Evolutionary conservation across 208 protist species (phyloP), one percentile per base, ranked within the genome.

Genomic region (Spironucleus salmonicida): DNA sequence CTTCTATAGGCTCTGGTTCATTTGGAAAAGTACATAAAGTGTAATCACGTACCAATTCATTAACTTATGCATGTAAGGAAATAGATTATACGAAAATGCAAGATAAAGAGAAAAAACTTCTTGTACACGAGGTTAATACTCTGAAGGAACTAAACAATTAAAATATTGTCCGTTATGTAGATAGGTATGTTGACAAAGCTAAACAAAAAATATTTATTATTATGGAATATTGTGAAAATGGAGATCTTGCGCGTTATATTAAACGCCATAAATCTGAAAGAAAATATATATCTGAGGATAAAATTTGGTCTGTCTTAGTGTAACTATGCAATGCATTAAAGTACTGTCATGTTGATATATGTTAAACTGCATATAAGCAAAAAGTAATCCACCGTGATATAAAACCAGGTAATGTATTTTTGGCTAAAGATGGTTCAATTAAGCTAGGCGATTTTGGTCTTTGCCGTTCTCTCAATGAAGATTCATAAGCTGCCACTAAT

Each of bases 81-180:
- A 58, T 81, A 38, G 58, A 86, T 34, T 92, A 92, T 75, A 86
- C 79, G 1, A 26, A 76, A 29, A 92, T 92, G 90, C 77, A 40
- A 53, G 87, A 91, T 39, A 88, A 88, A 75, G 90, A 92, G 68
- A 92, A 92, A 66, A 71, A 88, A 71, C 61, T 88, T 57, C 74
- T 92, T 0, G 90, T 92, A 11, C 74, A 77, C 42, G 90, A 92
- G 76, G 89, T 92, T 34, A 77, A 77, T 35, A 62, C 45, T 9
- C 74, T 77, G 13, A 64, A 59, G 32, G 74, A 77, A 32, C 49
- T 77, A 19, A 1, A 41, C 59, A 58, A 77, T 35, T 13, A 64
- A 32, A 13, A 77, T 19, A 77, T 77, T 35, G 74, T 77, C 40
- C 9, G 30, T 35, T 71, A 81, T 39, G 42, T 75, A 26, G 78